Percentiles rank a stretch among this genome's conserved stretches.
phyloP scores from a whole-genome alignment of 2,329 filamentous ascomycete species.

The Monosporascus sp. region DNA sequence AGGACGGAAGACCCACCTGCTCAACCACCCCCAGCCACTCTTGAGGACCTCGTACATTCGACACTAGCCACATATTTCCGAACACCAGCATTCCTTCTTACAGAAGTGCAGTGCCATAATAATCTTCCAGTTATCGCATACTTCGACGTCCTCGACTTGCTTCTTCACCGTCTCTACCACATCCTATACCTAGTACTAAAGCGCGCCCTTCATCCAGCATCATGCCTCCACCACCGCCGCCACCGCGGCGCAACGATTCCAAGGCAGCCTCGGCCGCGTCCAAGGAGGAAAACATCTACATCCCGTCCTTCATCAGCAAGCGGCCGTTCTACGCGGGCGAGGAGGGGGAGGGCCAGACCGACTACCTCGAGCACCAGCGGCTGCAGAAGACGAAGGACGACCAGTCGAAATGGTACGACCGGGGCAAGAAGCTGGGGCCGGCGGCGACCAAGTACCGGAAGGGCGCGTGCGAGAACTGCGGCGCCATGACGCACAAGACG shows the following conservation, averaged over 20 bases:
- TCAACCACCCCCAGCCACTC: too few relatives aligned
- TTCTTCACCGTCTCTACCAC: too few relatives aligned
- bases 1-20: background rate
- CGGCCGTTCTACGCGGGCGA: conserved; percentile 91
- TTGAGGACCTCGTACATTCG: too few relatives aligned
- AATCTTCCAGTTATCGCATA: too few relatives aligned
- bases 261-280: conserved; percentile 37
- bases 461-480: conserved; percentile 97
- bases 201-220: background rate
- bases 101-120: too few relatives aligned
- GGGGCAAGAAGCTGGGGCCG: conserved; percentile 76
- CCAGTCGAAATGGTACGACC: conserved; percentile 85
- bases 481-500: conserved; percentile 91
- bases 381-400: conserved; percentile 68
- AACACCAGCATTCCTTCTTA: too few relatives aligned
- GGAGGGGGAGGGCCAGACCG: conserved; percentile 67
- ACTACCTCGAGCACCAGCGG: conserved; percentile 96
- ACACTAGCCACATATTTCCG: too few relatives aligned
- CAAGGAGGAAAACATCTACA: conserved; percentile 97
- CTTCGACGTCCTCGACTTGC: too few relatives aligned
- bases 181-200: too few relatives aligned
- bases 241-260: conserved; percentile 26
- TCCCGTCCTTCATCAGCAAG: conserved; percentile 95
- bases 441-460: conserved; percentile 96
- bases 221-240: conserved; percentile 40